A percentile compares a stretch with the other conserved stretches of the same genome.
Conservation (phyloP, 2,329 filamentous ascomycete genomes). For the Aspergillus neotritici region DNA sequence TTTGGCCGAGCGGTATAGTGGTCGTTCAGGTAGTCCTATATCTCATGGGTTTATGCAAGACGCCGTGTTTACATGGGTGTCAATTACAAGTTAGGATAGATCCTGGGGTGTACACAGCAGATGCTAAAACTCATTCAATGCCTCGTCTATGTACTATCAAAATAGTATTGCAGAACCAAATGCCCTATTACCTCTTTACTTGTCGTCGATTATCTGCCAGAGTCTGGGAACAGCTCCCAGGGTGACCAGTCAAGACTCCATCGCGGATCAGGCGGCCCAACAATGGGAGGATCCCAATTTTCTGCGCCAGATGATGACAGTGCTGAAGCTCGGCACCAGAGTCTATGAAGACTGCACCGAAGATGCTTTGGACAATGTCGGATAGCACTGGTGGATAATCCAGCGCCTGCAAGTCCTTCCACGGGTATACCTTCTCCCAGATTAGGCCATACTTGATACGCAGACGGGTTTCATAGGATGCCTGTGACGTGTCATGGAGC, state of each 20-base stretch:
- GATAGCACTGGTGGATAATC: not conserved
- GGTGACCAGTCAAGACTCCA: not conserved
- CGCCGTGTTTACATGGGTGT: too few species aligned
- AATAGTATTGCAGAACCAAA: conserved; percentile 53
- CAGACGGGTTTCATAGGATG: too few species aligned
- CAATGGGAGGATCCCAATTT: not conserved
- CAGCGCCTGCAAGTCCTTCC: not conserved
- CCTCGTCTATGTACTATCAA: too few species aligned
- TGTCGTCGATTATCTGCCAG: too few species aligned
- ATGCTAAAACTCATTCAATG: too few species aligned
- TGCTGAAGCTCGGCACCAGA: not conserved
- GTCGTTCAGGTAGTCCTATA: too few species aligned
- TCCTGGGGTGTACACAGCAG: too few species aligned
- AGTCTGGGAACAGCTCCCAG: too few species aligned
- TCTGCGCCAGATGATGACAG: not conserved
- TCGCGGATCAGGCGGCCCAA: not conserved
- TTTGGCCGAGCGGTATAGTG: too few species aligned
- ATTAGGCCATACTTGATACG: not conserved
- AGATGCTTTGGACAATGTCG: not conserved
- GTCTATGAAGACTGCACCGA: conserved; percentile 1
- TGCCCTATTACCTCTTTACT: too few species aligned
- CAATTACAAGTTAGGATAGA: too few species aligned
- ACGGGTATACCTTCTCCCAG: not conserved
- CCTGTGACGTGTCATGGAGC: not conserved
- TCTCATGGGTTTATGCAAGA: too few species aligned